Conservation (phyloP, 23 red algal species). For the Gracilariopsis chorda region DNA sequence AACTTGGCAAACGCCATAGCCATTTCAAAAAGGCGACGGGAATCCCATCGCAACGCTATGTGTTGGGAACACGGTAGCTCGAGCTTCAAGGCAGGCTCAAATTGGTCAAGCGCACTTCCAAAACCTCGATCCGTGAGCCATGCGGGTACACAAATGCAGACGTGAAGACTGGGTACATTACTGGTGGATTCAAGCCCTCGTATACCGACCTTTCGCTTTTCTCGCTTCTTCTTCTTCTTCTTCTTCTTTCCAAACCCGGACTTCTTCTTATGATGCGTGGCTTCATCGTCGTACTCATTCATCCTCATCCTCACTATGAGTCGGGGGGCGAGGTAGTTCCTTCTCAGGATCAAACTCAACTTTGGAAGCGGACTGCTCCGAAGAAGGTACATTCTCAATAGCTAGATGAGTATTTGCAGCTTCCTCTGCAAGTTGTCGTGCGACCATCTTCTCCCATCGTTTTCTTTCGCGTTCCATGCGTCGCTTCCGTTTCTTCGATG, state of each 20-base stretch:
- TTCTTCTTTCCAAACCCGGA: conserved; percentile 25
- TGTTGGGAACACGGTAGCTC: conserved; percentile 84
- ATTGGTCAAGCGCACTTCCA: conserved; percentile 82
- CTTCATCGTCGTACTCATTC: conserved; percentile 31
- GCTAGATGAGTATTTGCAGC: not conserved
- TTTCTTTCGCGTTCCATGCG: conserved; percentile 20
- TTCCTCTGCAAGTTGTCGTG: conserved; percentile 5
- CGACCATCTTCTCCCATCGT: conserved; percentile 24
- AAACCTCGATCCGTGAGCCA: conserved; percentile 85
- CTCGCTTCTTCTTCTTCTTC: conserved; percentile 63
- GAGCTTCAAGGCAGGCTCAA: conserved; percentile 65
- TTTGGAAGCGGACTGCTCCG: not conserved
- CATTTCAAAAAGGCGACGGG: conserved; percentile 83
- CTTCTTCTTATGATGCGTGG: not conserved
- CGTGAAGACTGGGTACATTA: conserved; percentile 65
- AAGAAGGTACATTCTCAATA: not conserved
- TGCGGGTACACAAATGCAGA: conserved; percentile 85
- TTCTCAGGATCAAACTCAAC: conserved; percentile 22
- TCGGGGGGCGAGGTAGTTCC: conserved; percentile 11
- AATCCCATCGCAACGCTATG: conserved; percentile 97
- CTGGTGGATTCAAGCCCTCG: conserved; percentile 22
- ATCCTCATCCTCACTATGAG: conserved; percentile 26
- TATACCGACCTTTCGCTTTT: conserved; percentile 50
- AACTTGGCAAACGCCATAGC: conserved; percentile 95
- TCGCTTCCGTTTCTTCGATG: conserved; percentile 34